Base-by-base conservation (phyloP, 768 basidiomycete genomes). In the Hysterangium stoloniferum region DNA sequence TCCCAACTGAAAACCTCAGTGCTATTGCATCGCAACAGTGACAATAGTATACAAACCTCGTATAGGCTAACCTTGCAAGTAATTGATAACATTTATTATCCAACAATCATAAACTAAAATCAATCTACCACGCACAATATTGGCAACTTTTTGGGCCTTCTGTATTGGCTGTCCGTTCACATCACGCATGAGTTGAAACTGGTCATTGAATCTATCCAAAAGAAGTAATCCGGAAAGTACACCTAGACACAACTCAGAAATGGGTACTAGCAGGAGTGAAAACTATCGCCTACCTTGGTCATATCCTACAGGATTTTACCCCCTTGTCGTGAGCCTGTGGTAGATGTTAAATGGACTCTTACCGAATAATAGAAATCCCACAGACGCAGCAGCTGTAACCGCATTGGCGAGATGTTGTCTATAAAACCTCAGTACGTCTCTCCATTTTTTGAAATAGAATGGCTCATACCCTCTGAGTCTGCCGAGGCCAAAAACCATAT, bases 281-380 rank as follows among this genome's bases (percentile, higher is more conserved):
- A n/a, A n/a, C n/a, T n/a, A n/a, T n/a, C n/a, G n/a, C n/a, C n/a
- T 38, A 41, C 48, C 48, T 50, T 50, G 48, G 29, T 50, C 48
- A 20, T 50, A 50, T 15, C 48, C 48, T 50, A n/a, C 20, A 20
- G 35, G 13, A 11, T 22, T 1, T 17, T 32, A 31, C 22, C 12
- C 25, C 17, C 22, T 20, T 27, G 45, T 17, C 11, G 11, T 3
- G 13, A 47, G 19, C n/a, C 5, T 33, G 12, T 7, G 35, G 20
- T 11, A 22, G 34, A 5, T 6, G 19, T 4, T 37, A 13, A 11
- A 36, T 27, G 28, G n/a, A 20, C 12, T 20, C 36, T 25, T 38
- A 50, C 48, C 48, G 24, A 50, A 50, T 6, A 50, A 31, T n/a
- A 50, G 28, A 25, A 50, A 38, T 15, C 48, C 48, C 19, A 50